Conservation (phyloP, 2,329 filamentous ascomycete species). For the Botryotinia narcissicola region DNA sequence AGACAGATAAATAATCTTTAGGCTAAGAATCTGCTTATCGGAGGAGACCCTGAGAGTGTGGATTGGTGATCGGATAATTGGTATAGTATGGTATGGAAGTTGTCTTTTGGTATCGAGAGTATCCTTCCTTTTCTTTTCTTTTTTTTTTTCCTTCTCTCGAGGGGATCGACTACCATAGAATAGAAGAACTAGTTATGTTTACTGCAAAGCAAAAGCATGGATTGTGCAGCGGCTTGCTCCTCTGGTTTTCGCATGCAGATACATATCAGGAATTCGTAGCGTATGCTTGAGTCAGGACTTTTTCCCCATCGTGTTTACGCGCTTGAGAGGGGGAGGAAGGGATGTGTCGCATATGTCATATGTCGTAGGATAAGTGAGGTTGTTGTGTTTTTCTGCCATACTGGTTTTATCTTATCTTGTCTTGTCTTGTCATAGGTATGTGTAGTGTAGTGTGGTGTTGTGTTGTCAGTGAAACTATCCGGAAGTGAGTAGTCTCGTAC, state of each 20-base stretch:
- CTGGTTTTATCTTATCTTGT: too few relatives aligned
- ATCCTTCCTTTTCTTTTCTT: too few relatives aligned
- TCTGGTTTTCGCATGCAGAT: background rate
- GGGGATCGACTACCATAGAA: background rate
- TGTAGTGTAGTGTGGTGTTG: background rate
- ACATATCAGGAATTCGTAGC: background rate
- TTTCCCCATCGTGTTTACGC: fast-evolving
- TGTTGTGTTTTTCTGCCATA: too few relatives aligned
- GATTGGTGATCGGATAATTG: background rate
- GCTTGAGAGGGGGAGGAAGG: background rate
- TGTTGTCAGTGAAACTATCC: background rate
- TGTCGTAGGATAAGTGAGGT: background rate
- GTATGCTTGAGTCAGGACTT: background rate
- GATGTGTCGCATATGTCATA: background rate
- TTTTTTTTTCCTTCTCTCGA: background rate
- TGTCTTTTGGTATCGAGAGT: background rate
- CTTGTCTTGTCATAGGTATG: too few relatives aligned
- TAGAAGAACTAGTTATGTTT: background rate
- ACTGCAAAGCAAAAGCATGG: background rate
- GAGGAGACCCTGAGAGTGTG: background rate
- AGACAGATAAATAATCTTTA: background rate
- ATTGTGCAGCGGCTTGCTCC: background rate
- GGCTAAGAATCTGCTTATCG: background rate
- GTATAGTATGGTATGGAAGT: background rate
- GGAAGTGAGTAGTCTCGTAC: background rate